phyloP scores from a whole-genome alignment of 192 early-diverging fungal species.

The Backusella westeae region DNA sequence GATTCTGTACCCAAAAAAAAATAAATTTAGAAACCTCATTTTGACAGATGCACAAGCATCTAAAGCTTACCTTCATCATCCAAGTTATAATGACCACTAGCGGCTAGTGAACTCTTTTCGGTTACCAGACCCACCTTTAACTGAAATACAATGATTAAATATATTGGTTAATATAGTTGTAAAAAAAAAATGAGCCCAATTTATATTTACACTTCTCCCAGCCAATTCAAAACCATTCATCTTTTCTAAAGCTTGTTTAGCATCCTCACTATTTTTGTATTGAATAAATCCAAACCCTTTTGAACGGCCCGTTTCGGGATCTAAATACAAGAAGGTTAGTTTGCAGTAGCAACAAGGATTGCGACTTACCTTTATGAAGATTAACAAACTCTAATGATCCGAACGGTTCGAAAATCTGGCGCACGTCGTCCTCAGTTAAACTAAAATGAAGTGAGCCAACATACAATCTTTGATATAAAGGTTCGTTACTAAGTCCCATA shows the following conservation, averaged over 20 bases:
- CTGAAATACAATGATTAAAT: slow-evolving; percentile 31
- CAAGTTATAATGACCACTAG: slow-evolving; percentile 39
- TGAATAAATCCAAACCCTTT: slow-evolving; percentile 73
- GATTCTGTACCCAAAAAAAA: slow-evolving; percentile 35
- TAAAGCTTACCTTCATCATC: slow-evolving; percentile 44
- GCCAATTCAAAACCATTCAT: slow-evolving; percentile 84
- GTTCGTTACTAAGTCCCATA: slow-evolving; percentile 32
- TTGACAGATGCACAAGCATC: neutral
- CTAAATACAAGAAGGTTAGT: neutral
- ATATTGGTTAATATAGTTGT: neutral
- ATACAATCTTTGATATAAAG: slow-evolving; percentile 58
- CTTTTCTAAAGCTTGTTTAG: slow-evolving; percentile 74
- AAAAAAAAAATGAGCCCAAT: neutral
- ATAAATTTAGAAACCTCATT: neutral
- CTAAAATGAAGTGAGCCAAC: slow-evolving; percentile 62
- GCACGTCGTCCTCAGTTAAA: slow-evolving; percentile 72
- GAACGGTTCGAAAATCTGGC: slow-evolving; percentile 79
- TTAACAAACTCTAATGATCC: slow-evolving; percentile 83
- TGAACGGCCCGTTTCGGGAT: slow-evolving; percentile 68
- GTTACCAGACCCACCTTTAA: slow-evolving; percentile 76
- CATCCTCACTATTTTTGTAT: slow-evolving; percentile 65
- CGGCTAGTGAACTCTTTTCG: slow-evolving; percentile 48
- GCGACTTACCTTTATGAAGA: slow-evolving; percentile 57
- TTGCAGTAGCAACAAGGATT: neutral
- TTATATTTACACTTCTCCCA: slow-evolving; percentile 58